Conservation (phyloP, 257 asterid genomes). For the Solanum microdontum region DNA sequence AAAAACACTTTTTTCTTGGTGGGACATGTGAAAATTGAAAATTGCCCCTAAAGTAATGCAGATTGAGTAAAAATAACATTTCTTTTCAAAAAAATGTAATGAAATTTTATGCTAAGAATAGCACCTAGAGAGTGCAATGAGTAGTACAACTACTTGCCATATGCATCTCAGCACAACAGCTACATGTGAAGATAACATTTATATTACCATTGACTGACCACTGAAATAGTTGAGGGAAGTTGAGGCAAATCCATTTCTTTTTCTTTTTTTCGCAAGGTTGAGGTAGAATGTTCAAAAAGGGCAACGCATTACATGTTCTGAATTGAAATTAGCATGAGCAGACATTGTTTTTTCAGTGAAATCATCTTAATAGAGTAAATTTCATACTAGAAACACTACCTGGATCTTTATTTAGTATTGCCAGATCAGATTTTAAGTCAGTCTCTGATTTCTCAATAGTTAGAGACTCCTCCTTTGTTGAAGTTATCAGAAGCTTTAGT, state of each 20-base stretch:
- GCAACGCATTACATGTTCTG: background rate
- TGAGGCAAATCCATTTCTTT: background rate
- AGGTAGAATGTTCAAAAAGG: background rate
- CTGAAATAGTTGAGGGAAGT: background rate
- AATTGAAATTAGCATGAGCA: background rate
- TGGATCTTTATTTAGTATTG: conserved; percentile 12
- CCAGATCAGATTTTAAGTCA: conserved; percentile 13
- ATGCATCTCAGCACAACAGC: background rate
- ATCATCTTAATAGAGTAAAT: background rate
- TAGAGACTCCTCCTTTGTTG: conserved; percentile 16
- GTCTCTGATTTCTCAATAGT: conserved; percentile 11
- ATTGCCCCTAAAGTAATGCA: background rate
- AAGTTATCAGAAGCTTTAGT: conserved; percentile 25
- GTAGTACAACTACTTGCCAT: background rate
- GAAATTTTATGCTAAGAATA: background rate
- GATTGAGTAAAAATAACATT: background rate
- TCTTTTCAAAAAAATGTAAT: background rate
- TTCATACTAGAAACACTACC: conserved; percentile 21
- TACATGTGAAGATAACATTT: background rate
- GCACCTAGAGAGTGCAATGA: background rate
- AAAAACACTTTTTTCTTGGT: background rate
- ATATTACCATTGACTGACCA: background rate
- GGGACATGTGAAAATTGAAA: background rate
- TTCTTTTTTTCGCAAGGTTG: background rate
- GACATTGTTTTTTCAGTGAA: background rate